phyloP scores from a whole-genome alignment of 2,329 filamentous ascomycete species.

The Diplodia sapinea region DNA sequence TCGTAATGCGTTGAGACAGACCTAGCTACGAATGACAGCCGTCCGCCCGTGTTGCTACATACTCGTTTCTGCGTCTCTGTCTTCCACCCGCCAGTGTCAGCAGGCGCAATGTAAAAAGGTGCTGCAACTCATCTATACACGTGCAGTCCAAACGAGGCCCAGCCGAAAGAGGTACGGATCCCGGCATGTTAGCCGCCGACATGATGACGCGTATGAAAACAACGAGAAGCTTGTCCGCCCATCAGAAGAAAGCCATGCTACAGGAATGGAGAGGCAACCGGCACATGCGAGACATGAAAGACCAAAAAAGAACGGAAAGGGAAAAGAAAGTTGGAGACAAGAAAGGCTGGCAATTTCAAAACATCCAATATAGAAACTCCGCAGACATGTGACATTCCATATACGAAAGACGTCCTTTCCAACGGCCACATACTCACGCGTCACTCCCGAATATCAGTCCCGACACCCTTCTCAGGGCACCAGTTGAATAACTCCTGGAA shows the following conservation, averaged over 20 bases:
- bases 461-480: neutral
- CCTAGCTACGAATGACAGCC: neutral
- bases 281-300: neutral
- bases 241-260: neutral
- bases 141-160: neutral
- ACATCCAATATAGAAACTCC: neutral
- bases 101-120: neutral
- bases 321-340: neutral
- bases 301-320: neutral
- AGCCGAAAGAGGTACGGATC: neutral
- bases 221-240: slow-evolving; percentile 1
- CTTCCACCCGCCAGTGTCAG: neutral
- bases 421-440: neutral
- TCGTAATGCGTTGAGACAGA: slow-evolving; percentile 2
- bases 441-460: slow-evolving; percentile 6
- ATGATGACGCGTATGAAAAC: neutral
- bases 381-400: neutral
- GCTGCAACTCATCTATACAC: neutral
- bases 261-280: neutral
- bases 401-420: neutral
- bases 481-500: slow-evolving; percentile 2
- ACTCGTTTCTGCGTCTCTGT: slow-evolving; percentile 3
- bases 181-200: slow-evolving; percentile 1
- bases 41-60: neutral
- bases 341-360: neutral